phyloP scores from a whole-genome alignment of 2,329 filamentous ascomycete genomes.

The Volutella citrinella region DNA sequence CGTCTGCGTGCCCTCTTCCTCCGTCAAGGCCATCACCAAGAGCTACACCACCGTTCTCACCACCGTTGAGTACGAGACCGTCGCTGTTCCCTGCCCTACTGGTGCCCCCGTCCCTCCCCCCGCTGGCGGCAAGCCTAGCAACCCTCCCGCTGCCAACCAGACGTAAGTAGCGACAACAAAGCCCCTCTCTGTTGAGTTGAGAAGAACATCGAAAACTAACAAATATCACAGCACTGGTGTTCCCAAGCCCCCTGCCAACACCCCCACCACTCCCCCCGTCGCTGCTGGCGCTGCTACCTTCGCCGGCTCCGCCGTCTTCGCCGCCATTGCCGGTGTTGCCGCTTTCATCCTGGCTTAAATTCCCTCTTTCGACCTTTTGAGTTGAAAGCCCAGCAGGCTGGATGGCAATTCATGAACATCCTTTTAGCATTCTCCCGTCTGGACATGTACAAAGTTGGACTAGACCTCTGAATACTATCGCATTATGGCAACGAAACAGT shows the following conservation, averaged over 20 bases:
- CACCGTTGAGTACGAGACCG: conserved; percentile 49
- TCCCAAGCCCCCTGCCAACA: background rate
- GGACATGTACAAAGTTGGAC: conserved; percentile 38
- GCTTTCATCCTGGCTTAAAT: conserved; percentile 55
- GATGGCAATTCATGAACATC: conserved; percentile 39
- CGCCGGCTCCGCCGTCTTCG: conserved; percentile 51
- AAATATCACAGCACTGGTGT: conserved; percentile 4
- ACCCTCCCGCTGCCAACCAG: conserved; percentile 39
- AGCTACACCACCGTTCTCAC: conserved; percentile 54
- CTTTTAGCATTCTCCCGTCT: too few species aligned
- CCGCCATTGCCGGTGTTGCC: conserved; percentile 52
- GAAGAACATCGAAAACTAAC: conserved; percentile 14
- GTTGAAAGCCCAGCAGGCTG: conserved; percentile 40
- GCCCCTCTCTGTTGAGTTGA: too few species aligned
- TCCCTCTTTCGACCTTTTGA: conserved; percentile 31
- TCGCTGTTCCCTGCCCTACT: conserved; percentile 23
- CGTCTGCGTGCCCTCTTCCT: conserved; percentile 26
- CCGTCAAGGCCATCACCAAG: conserved; percentile 53
- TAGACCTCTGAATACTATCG: conserved; percentile 34
- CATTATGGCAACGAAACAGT: conserved; percentile 24
- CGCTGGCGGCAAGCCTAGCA: conserved; percentile 14
- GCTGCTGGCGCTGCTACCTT: conserved; percentile 53
- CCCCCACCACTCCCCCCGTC: conserved; percentile 33
- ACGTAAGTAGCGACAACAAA: conserved; percentile 34
- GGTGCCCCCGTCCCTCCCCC: conserved; percentile 27